A percentile compares a stretch with the other conserved stretches of the same genome.
These are phyloP conservation scores for Physcomitrellopsis africana DNA, from an alignment of 225 moss, liverwort and hornwort genomes.

Conservation along the genomic window DNA sequence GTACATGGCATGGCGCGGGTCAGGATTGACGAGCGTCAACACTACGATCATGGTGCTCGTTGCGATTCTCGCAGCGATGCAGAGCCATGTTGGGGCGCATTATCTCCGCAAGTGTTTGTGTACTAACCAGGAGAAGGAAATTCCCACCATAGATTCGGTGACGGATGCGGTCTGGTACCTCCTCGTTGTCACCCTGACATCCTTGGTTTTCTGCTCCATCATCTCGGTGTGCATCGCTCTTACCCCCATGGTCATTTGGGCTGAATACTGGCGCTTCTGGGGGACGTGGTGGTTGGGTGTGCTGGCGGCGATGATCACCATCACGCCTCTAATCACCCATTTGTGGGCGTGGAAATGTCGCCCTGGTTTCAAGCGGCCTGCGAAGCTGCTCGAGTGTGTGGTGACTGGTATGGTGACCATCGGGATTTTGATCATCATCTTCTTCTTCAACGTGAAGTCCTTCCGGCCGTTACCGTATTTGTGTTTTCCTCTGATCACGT, in stretches of 20 bases:
- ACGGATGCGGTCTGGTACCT: slow-evolving; percentile 52
- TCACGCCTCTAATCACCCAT: slow-evolving; percentile 61
- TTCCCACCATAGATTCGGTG: slow-evolving; percentile 63
- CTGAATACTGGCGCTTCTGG: slow-evolving; percentile 53
- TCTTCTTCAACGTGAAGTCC: slow-evolving; percentile 39
- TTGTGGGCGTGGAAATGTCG: slow-evolving; percentile 25
- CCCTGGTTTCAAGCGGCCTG: slow-evolving; percentile 23
- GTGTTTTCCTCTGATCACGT: slow-evolving; percentile 68
- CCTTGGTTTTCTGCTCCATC: slow-evolving; percentile 47
- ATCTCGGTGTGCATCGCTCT: slow-evolving; percentile 34
- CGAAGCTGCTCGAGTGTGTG: slow-evolving; percentile 42
- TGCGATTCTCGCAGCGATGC: slow-evolving; percentile 32
- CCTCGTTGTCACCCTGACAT: slow-evolving; percentile 28
- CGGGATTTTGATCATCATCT: slow-evolving; percentile 33
- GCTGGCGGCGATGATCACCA: slow-evolving; percentile 49
- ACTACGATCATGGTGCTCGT: slow-evolving; percentile 37
- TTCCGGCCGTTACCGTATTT: slow-evolving; percentile 64
- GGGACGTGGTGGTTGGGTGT: slow-evolving; percentile 66
- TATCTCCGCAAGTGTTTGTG: slow-evolving; percentile 50
- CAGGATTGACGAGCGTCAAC: slow-evolving; percentile 16
- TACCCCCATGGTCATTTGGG: slow-evolving; percentile 46
- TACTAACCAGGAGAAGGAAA: slow-evolving; percentile 7
- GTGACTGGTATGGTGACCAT: neutral
- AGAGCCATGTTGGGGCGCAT: slow-evolving; percentile 39
- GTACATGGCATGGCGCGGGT: slow-evolving; percentile 39